phyloP scores from a whole-genome alignment of 768 basidiomycete genomes.

The Rhodotorula graminis region DNA sequence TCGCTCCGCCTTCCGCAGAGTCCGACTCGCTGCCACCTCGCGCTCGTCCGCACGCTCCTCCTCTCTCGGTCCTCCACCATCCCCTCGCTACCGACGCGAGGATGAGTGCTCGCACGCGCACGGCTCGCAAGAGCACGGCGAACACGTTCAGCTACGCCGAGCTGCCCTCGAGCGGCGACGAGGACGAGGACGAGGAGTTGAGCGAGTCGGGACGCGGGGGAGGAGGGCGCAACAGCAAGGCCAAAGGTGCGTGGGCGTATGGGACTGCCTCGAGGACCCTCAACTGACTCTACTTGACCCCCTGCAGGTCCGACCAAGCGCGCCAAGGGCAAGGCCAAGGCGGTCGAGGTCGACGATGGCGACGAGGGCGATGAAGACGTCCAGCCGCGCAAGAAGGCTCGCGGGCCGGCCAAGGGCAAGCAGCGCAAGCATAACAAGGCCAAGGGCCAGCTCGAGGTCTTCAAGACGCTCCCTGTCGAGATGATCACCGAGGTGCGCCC shows the following conservation, averaged over 20 bases:
- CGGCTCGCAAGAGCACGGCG: not conserved
- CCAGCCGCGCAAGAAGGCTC: not conserved
- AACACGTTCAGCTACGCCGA: not conserved
- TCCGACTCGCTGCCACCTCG: too few species aligned
- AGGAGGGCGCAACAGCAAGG: not conserved
- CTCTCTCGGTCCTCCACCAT: too few species aligned
- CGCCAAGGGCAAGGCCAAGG: not conserved
- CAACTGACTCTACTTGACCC: not conserved
- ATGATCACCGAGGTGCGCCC: not conserved
- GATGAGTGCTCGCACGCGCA: not conserved
- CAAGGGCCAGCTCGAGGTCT: not conserved
- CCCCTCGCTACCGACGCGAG: not conserved
- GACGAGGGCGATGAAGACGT: not conserved
- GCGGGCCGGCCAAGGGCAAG: not conserved
- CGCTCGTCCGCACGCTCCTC: too few species aligned
- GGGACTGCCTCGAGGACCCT: not conserved
- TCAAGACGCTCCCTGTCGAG: not conserved
- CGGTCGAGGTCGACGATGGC: not conserved
- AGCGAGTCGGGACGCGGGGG: not conserved
- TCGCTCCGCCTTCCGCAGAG: too few species aligned
- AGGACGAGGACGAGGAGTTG: not conserved
- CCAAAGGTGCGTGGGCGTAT: not conserved
- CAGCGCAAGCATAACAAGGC: not conserved
- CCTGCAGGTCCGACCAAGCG: not conserved
- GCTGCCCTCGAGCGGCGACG: not conserved